These are phyloP conservation scores for Myxozyma sirexii DNA, from an alignment of 805 yeast species.

Conservation along the genomic window DNA sequence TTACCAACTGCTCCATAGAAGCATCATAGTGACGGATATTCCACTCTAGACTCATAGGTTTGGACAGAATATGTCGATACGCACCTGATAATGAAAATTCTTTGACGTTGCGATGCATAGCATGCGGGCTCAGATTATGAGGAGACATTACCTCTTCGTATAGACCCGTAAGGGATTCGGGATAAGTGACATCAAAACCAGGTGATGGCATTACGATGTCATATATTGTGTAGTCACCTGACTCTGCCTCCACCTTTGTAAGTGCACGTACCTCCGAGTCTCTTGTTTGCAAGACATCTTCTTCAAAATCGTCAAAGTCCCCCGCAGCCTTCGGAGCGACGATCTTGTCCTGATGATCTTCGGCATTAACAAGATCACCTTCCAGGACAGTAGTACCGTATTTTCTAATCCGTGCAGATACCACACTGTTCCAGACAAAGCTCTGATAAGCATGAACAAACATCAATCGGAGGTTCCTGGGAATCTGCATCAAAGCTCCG, in stretches of 20 bases:
- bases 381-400: conserved; percentile 70
- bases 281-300: conserved; percentile 63
- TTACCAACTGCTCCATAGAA: conserved; percentile 69
- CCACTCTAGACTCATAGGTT: conserved; percentile 66
- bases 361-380: conserved; percentile 75
- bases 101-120: conserved; percentile 80
- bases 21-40: conserved; percentile 61
- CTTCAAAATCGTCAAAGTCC: conserved; percentile 62
- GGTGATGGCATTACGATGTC: conserved; percentile 96
- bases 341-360: conserved; percentile 27
- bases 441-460: conserved; percentile 98
- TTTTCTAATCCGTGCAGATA: conserved; percentile 70
- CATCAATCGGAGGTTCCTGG: conserved; percentile 89
- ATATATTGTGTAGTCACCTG: conserved; percentile 62
- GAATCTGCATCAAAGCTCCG: conserved; percentile 82
- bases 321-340: conserved; percentile 37
- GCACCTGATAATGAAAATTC: conserved; percentile 93
- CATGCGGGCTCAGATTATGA: conserved; percentile 81
- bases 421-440: conserved; percentile 88
- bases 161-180: conserved; percentile 52
- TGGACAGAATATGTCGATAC: conserved; percentile 72
- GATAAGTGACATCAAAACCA: conserved; percentile 89
- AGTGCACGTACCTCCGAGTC: conserved; percentile 71
- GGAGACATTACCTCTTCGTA: conserved; percentile 65
- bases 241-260: conserved; percentile 69